Base-by-base conservation (phyloP, 106 monocot species). In the Alisma plantagoaquatica region DNA sequence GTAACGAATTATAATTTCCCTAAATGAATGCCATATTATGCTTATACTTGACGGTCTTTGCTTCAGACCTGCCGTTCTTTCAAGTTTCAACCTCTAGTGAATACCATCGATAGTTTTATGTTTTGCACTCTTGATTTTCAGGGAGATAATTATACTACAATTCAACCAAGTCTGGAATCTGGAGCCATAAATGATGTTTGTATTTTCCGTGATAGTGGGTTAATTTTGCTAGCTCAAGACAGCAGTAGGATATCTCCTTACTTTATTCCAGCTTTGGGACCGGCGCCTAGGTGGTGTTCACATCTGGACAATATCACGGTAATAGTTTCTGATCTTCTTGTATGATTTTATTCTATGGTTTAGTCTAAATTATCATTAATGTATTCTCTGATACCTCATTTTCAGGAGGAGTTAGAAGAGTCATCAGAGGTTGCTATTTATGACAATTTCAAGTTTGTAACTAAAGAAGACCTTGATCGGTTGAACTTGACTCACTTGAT, bases 341-440 rank as follows among this genome's bases (percentile, higher is more conserved):
- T n/a, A n/a, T n/a, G n/a, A n/a, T n/a, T n/a, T n/a, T n/a, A n/a
- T n/a, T n/a, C n/a, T n/a, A n/a, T n/a, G n/a, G n/a, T n/a, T n/a
- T n/a, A n/a, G n/a, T n/a, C n/a, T n/a, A n/a, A n/a, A n/a, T n/a
- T n/a, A n/a, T n/a, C n/a, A n/a, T n/a, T n/a, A n/a, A n/a, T n/a
- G n/a, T n/a, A n/a, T n/a, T n/a, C n/a, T n/a, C n/a, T n/a, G n/a
- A n/a, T n/a, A n/a, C n/a, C n/a, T n/a, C n/a, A n/a, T 12, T 68
- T 62, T 33, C 57, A 96, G 94, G 94, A 96, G 65, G 94, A 96
- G 66, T 64, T 85, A 77, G 94, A 96, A 62, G 94, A 96, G 56
- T 73, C 59, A 21, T 35, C 77, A 33, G 60, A 96, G 58, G 65
- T 59, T 23, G 57, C 65, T 23, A 75, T 96, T 38, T 88, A 84